Evolutionary conservation across 2,329 filamentous ascomycete genomes (phyloP).

Genomic region (Dactylella cylindrospora): DNA sequence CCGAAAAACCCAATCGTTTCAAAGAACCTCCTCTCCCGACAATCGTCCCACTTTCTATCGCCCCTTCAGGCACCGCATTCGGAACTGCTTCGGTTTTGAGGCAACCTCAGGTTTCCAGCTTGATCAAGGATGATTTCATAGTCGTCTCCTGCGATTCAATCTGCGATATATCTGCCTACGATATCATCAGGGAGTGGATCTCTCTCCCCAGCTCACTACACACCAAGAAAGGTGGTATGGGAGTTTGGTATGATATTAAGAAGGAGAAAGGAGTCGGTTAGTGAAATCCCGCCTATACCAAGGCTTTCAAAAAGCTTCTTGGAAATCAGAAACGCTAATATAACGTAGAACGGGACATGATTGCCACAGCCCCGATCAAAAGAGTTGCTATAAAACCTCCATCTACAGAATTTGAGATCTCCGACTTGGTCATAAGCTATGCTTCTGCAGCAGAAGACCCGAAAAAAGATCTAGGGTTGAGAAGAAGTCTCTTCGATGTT

Average conservation of each 20-base stretch:
- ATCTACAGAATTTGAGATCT: slow-evolving; percentile 15
- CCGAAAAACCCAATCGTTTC: slow-evolving; percentile 29
- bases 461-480: slow-evolving; percentile 70
- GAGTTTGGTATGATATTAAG: slow-evolving; percentile 89
- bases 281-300: too few species aligned
- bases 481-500: slow-evolving; percentile 72
- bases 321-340: too few species aligned
- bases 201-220: slow-evolving; percentile 21
- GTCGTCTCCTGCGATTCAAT: slow-evolving; percentile 91
- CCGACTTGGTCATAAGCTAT: slow-evolving; percentile 31
- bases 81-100: slow-evolving; percentile 87
- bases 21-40: slow-evolving; percentile 50
- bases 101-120: slow-evolving; percentile 75
- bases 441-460: slow-evolving; percentile 11
- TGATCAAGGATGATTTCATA: slow-evolving; percentile 81
- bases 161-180: slow-evolving; percentile 81
- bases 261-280: slow-evolving; percentile 64
- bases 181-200: slow-evolving; percentile 89
- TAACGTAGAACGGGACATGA: slow-evolving; percentile 23
- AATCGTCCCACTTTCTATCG: slow-evolving; percentile 49
- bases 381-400: slow-evolving; percentile 63
- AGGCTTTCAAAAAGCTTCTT: too few species aligned
- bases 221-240: slow-evolving; percentile 65
- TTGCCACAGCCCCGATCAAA: slow-evolving; percentile 52
- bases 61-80: slow-evolving; percentile 38